phyloP scores from a whole-genome alignment of 1,284 basidiomycete genomes.

The Sporisorium sorghi region DNA sequence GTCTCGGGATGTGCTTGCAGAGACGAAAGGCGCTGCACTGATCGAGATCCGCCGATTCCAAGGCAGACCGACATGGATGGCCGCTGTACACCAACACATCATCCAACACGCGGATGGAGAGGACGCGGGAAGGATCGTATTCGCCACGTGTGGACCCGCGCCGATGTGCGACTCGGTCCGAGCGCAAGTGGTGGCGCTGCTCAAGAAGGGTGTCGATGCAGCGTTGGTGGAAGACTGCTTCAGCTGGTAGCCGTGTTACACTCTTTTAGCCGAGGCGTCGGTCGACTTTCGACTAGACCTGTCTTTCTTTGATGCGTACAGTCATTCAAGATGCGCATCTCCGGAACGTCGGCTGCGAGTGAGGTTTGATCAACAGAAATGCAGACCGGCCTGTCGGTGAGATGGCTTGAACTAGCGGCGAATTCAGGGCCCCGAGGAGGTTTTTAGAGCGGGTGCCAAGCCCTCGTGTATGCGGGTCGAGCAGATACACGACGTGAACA shows the following conservation, averaged over 20 bases:
- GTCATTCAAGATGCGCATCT: not conserved
- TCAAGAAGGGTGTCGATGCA: conserved; percentile 11
- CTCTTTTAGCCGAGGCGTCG: not conserved
- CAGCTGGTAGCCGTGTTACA: conserved; percentile 8
- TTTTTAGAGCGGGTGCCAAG: not conserved
- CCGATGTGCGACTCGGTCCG: conserved; percentile 23
- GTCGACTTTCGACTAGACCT: not conserved
- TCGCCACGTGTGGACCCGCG: conserved; percentile 30
- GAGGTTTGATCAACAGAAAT: too few relatives aligned
- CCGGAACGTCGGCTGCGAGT: not conserved
- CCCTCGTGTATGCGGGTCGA: not conserved
- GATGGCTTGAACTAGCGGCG: not conserved
- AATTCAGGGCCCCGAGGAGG: not conserved
- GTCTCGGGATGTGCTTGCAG: conserved; percentile 12
- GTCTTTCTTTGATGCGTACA: not conserved
- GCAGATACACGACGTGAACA: not conserved
- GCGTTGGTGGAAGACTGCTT: conserved; percentile 23
- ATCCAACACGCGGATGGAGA: not conserved
- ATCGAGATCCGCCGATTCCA: conserved; percentile 15
- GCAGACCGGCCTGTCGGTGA: not conserved
- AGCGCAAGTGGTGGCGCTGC: conserved; percentile 15
- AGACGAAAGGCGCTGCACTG: not conserved
- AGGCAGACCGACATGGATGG: conserved; percentile 23
- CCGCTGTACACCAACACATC: conserved; percentile 20
- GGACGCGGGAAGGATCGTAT: conserved; percentile 10